Percentiles rank a stretch among this genome's conserved stretches.
These are phyloP conservation scores for Fusarium pseudonygamai DNA, from an alignment of 2,329 filamentous ascomycete genomes.

Conservation along the genomic window DNA sequence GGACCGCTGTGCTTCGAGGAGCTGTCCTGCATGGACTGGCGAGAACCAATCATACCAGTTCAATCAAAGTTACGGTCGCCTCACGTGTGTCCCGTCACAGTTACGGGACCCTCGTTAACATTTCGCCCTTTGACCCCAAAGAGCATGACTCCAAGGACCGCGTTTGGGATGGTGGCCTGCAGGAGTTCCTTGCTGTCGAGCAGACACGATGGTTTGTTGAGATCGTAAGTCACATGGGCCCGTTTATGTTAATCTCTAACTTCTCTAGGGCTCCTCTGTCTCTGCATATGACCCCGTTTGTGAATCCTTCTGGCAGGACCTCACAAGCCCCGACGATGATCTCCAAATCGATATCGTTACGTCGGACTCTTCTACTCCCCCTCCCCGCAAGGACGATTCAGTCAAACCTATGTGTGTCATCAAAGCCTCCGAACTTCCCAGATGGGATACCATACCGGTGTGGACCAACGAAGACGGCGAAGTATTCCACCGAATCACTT, in stretches of 20 bases:
- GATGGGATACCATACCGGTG: slow-evolving; percentile 22
- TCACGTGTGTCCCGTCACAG: slow-evolving; percentile 44
- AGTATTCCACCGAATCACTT: slow-evolving; percentile 23
- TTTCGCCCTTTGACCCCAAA: slow-evolving; percentile 12
- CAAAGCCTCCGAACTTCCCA: slow-evolving; percentile 12
- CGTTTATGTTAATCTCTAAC: neutral
- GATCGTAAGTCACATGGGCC: slow-evolving; percentile 18
- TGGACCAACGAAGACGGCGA: slow-evolving; percentile 25
- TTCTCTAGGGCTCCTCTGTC: slow-evolving; percentile 29
- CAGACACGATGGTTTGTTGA: slow-evolving; percentile 47
- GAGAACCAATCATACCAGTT: neutral
- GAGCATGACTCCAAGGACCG: slow-evolving; percentile 36
- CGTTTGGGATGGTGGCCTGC: slow-evolving; percentile 13
- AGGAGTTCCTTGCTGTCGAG: slow-evolving; percentile 26
- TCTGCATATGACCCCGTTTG: neutral
- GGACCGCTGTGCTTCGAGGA: slow-evolving; percentile 50
- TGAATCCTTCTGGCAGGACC: slow-evolving; percentile 21
- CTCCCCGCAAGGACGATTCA: neutral
- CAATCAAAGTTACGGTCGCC: slow-evolving; percentile 31
- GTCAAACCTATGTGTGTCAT: slow-evolving; percentile 36
- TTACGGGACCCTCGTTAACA: slow-evolving; percentile 39
- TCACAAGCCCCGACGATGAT: neutral
- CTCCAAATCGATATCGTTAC: slow-evolving; percentile 20
- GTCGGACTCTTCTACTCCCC: slow-evolving; percentile 15
- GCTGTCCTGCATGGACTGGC: slow-evolving; percentile 45